Evolutionary conservation across 2,329 filamentous ascomycete genomes (phyloP).

Genomic region (Cytospora chrysosperma): DNA sequence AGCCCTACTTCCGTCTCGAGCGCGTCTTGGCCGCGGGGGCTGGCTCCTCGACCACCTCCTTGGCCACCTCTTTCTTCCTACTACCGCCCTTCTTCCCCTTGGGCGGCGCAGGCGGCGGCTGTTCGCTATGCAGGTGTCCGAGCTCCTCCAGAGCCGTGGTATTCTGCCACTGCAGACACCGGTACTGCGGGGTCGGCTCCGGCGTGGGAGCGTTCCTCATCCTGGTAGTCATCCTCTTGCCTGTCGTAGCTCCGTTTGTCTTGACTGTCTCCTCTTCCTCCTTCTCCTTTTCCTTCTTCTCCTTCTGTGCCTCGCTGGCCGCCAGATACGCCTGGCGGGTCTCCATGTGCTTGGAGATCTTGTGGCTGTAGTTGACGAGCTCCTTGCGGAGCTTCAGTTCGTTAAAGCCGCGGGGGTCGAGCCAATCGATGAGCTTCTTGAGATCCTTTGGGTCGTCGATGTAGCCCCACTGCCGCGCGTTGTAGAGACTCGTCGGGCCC

Average conservation of each 20-base stretch:
- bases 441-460: slow-evolving; percentile 78
- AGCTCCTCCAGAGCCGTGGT: slow-evolving; percentile 56
- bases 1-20: slow-evolving; percentile 17
- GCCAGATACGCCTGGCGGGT: slow-evolving; percentile 72
- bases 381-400: slow-evolving; percentile 89
- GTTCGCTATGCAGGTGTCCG: slow-evolving; percentile 57
- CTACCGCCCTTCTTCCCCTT: slow-evolving; percentile 47
- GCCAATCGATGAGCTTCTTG: slow-evolving; percentile 79
- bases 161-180: slow-evolving; percentile 56
- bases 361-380: slow-evolving; percentile 70
- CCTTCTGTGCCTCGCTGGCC: slow-evolving; percentile 42
- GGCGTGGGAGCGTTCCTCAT: slow-evolving; percentile 47
- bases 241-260: slow-evolving; percentile 11
- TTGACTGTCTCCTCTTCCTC: slow-evolving; percentile 10
- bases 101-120: slow-evolving; percentile 50
- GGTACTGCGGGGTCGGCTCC: slow-evolving; percentile 43
- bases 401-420: slow-evolving; percentile 82
- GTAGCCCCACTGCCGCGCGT: slow-evolving; percentile 85
- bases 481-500: slow-evolving; percentile 73
- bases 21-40: slow-evolving; percentile 21
- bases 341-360: slow-evolving; percentile 77
- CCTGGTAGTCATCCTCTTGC: slow-evolving; percentile 48
- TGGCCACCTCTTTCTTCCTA: slow-evolving; percentile 46
- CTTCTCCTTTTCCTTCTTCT: slow-evolving; percentile 39
- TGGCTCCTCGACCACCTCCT: slow-evolving; percentile 20